Percentiles rank a stretch among this genome's conserved stretches.
These are phyloP conservation scores for Ustilago bromivora DNA, from an alignment of 1,284 basidiomycete species.

Conservation along the genomic window DNA sequence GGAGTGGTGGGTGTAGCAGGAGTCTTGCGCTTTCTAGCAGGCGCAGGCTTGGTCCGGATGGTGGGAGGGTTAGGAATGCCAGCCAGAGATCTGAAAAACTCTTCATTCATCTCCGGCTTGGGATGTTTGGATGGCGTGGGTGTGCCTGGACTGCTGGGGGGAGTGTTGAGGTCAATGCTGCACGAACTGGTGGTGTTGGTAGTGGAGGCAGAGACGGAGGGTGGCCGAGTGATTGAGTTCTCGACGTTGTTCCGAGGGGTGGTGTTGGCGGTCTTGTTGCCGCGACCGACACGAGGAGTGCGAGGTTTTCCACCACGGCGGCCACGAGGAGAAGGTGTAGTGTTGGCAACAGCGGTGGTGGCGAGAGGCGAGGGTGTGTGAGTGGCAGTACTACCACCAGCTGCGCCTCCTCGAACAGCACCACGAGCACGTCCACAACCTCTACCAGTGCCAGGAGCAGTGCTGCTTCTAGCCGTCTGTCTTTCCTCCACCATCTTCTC, in stretches of 20 bases:
- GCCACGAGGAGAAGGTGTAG: constrained; percentile 5
- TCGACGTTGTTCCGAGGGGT: not conserved
- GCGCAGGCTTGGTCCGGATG: constrained; percentile 6
- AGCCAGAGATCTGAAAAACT: not conserved
- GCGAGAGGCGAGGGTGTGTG: too few species aligned
- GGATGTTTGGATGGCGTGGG: not conserved
- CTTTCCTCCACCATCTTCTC: not conserved
- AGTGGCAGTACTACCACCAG: not conserved
- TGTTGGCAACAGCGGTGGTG: not conserved
- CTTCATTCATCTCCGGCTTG: not conserved
- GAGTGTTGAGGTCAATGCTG: not conserved
- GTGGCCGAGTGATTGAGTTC: not conserved
- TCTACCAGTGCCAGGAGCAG: constrained; percentile 15
- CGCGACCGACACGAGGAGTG: not conserved
- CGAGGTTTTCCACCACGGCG: not conserved
- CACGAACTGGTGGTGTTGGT: not conserved
- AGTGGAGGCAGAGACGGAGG: not conserved
- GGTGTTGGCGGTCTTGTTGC: not conserved
- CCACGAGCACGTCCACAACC: constrained; percentile 6
- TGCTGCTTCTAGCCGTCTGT: constrained; percentile 2
- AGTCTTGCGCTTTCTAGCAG: constrained; percentile 15
- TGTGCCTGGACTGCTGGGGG: not conserved
- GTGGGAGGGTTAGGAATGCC: constrained; percentile 6
- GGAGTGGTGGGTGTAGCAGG: not conserved
- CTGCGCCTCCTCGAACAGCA: not conserved